These are phyloP conservation scores for Fusarium sp. DNA, from an alignment of 2,329 filamentous ascomycete genomes.

Conservation along the genomic window DNA sequence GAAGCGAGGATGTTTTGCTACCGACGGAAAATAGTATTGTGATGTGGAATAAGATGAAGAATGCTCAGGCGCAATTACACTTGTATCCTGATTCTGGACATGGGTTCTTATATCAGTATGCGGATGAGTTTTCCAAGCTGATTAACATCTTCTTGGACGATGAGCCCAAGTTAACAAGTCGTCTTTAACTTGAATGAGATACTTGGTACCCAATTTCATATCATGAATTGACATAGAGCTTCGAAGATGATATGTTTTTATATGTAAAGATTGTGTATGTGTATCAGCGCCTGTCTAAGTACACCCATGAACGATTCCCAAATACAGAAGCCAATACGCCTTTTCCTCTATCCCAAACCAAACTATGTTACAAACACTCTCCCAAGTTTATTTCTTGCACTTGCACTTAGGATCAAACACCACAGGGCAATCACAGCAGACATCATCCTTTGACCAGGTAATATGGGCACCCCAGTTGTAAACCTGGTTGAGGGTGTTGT, in stretches of 20 bases:
- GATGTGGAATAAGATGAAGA: constrained; percentile 53
- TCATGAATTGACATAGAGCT: accelerated
- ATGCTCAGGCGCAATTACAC: constrained; percentile 49
- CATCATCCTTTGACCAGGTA: constrained; percentile 33
- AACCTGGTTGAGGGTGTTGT: constrained; percentile 42
- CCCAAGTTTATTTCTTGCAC: constrained; percentile 16
- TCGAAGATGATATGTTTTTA: accelerated
- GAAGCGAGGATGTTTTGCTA: constrained; percentile 52
- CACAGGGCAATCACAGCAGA: constrained; percentile 40
- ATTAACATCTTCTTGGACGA: constrained; percentile 51
- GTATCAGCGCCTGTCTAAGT: not conserved
- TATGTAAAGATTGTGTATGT: constrained; percentile 13
- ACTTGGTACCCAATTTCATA: accelerated
- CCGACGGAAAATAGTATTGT: constrained; percentile 55
- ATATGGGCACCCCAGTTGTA: constrained; percentile 40
- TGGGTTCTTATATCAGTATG: constrained; percentile 54
- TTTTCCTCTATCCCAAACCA: constrained; percentile 2
- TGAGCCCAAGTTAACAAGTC: constrained; percentile 26
- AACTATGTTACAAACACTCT: not conserved
- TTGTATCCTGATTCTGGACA: constrained; percentile 54
- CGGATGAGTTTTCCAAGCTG: constrained; percentile 48
- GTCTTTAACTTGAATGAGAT: constrained; percentile 14
- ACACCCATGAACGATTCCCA: not conserved
- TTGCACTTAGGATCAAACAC: constrained; percentile 34
- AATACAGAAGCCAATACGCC: constrained; percentile 4